A percentile compares a stretch with the other conserved stretches of the same genome.
Evolutionary conservation across 805 yeast species (phyloP).

Genomic region (Wickerhamomyces strasburgensis): DNA sequence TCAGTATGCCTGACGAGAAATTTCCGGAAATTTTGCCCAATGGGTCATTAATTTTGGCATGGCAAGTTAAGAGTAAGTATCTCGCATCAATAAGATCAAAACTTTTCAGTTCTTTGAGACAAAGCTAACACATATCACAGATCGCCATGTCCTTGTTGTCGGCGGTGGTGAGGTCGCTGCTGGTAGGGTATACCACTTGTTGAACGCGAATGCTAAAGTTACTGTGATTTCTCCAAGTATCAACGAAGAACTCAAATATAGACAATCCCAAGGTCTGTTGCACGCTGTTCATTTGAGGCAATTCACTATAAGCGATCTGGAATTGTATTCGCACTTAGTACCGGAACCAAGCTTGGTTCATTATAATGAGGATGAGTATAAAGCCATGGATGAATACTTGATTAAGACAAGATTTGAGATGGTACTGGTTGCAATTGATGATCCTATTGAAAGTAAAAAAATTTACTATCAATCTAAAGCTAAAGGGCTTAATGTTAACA

Average conservation of each 20-base stretch:
- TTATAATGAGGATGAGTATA: constrained; percentile 19
- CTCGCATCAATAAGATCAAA: no score
- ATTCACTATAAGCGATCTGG: constrained; percentile 43
- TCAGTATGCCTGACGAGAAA: not conserved
- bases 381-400: constrained; percentile 28
- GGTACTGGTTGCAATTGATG: constrained; percentile 73
- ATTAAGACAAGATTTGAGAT: constrained; percentile 42
- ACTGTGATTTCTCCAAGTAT: constrained; percentile 53
- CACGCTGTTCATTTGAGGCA: constrained; percentile 37
- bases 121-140: constrained; percentile 20
- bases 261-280: constrained; percentile 37
- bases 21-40: constrained; percentile 28
- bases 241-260: constrained; percentile 30
- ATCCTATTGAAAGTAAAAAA: constrained; percentile 50
- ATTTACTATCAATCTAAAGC: constrained; percentile 48
- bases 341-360: constrained; percentile 8
- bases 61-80: constrained; percentile 60
- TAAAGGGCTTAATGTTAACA: constrained; percentile 57
- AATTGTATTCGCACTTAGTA: constrained; percentile 37
- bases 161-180: constrained; percentile 81
- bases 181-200: constrained; percentile 59
- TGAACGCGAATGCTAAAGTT: constrained; percentile 65
- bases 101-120: constrained; percentile 10
- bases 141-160: constrained; percentile 60
- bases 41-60: constrained; percentile 63